Base-by-base conservation (phyloP, 352 stramenopile species). In the Pythium diclinum region DNA sequence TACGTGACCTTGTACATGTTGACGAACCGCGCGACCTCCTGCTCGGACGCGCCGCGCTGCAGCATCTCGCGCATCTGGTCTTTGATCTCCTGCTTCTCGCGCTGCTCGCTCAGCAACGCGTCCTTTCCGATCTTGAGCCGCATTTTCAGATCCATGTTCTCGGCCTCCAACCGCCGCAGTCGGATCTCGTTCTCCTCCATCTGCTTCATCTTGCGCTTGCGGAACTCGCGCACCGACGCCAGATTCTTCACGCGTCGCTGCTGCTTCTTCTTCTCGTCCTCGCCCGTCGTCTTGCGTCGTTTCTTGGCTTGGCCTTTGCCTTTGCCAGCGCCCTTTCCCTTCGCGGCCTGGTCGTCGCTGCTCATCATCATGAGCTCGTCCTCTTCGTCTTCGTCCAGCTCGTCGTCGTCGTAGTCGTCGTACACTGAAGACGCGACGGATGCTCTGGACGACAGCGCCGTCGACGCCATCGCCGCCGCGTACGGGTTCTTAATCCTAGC, bases 1-100 rank as follows among this genome's bases (percentile, higher is more conserved):
- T 92, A 90, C 47, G 80, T 90, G 53, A 88, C 71, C 69, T 89
- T 88, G 74, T 92, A 92, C 79, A 89, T 86, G 60, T 92, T 86
- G 30, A 92, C 72, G 59, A 91, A 92, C 54, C 77, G 77, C 56
- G 81, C 83, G 56, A 92, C 83, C 65, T 91, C 83, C 36, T 86
- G 77, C 61, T 90, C 81, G 33, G 78, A 79, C 3, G 83, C 83
- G 63, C 81, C 79, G 9, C 76, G 80, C 69, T 87, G 73, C 25
- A 92, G 73, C 79, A 92, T 82, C 56, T 88, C 78, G 13, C 78
- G 74, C 81, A 92, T 90, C 64, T 91, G 81, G 44, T 92, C 78
- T 61, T 91, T 92, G 61, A 91, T 89, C 59, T 83, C 76, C 33
- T 87, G 66, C 71, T 90, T 92, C 58, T 92, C 83, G 25, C 81